These are phyloP conservation scores for Erodium moschatum DNA, from an alignment of 441 rosid genomes.

Conservation along the genomic window DNA sequence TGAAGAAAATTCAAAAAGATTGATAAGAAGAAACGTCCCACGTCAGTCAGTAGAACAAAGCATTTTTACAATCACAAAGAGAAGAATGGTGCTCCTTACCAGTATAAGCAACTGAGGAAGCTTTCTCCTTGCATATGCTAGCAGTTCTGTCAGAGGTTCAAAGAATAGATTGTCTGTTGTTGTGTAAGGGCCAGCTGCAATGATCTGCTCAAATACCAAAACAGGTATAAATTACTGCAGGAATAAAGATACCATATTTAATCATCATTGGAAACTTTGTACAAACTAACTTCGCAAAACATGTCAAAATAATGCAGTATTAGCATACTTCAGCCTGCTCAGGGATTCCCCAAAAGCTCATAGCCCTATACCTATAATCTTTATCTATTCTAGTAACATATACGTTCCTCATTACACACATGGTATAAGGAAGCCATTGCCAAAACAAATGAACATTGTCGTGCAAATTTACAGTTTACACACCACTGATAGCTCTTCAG, in stretches of 20 bases:
- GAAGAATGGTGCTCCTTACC: conserved; percentile 13
- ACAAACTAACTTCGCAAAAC: not conserved
- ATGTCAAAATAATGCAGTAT: not conserved
- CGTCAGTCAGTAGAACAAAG: not conserved
- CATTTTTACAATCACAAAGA: not conserved
- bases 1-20: conserved; percentile 10
- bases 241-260: not conserved
- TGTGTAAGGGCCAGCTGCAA: conserved; percentile 90
- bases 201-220: conserved; percentile 17
- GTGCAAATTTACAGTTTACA: conserved; percentile 22
- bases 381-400: not conserved
- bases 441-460: not conserved
- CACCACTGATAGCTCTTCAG: conserved; percentile 57
- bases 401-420: not conserved
- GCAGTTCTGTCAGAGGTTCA: conserved; percentile 73
- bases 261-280: not conserved
- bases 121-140: conserved; percentile 20
- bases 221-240: not conserved
- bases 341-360: conserved; percentile 15
- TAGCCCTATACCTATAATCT: conserved; percentile 6
- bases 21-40: not conserved
- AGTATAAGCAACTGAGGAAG: conserved; percentile 27
- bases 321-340: not conserved
- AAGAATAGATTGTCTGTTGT: conserved; percentile 74
- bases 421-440: not conserved